Conservation (phyloP, 352 stramenopile species). For the Phytophthora agathidicida region DNA sequence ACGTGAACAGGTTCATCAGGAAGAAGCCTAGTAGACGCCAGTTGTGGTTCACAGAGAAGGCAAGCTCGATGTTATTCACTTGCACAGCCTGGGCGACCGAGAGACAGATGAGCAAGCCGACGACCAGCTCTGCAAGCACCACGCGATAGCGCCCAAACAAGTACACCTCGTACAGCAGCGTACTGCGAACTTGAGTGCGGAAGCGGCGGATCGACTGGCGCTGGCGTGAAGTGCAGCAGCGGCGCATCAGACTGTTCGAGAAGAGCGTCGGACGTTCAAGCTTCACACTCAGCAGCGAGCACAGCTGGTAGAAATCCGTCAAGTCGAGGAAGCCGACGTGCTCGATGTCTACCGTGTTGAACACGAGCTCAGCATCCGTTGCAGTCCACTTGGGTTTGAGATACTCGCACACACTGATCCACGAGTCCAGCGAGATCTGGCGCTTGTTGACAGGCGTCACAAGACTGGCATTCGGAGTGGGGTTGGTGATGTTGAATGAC, state of each 20-base stretch:
- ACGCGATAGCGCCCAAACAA: conserved; percentile 72
- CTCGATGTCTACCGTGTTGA: conserved; percentile 79
- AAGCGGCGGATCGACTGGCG: conserved; percentile 60
- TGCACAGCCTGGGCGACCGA: conserved; percentile 82
- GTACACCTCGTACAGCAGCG: conserved; percentile 65
- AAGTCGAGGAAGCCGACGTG: conserved; percentile 68
- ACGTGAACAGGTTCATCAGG: conserved; percentile 73
- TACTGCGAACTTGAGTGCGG: conserved; percentile 54
- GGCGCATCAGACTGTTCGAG: conserved; percentile 50
- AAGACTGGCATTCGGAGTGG: conserved; percentile 27
- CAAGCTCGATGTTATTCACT: conserved; percentile 83
- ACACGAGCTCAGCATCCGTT: conserved; percentile 77
- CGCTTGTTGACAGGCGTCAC: conserved; percentile 53
- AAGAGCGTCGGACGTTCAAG: conserved; percentile 57
- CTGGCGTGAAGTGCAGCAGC: conserved; percentile 48
- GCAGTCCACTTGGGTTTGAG: conserved; percentile 78
- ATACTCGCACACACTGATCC: conserved; percentile 74
- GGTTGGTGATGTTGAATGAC: conserved; percentile 48
- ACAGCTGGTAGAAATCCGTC: conserved; percentile 80
- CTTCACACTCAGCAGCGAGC: conserved; percentile 75
- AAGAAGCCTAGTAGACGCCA: conserved; percentile 79
- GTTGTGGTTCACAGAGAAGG: conserved; percentile 74
- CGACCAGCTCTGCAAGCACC: conserved; percentile 73
- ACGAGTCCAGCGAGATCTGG: conserved; percentile 72
- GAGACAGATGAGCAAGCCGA: conserved; percentile 76